These are phyloP conservation scores for Saccharum spontaneum DNA, from an alignment of 176 grass and related monocot genomes.

Conservation along the genomic window DNA sequence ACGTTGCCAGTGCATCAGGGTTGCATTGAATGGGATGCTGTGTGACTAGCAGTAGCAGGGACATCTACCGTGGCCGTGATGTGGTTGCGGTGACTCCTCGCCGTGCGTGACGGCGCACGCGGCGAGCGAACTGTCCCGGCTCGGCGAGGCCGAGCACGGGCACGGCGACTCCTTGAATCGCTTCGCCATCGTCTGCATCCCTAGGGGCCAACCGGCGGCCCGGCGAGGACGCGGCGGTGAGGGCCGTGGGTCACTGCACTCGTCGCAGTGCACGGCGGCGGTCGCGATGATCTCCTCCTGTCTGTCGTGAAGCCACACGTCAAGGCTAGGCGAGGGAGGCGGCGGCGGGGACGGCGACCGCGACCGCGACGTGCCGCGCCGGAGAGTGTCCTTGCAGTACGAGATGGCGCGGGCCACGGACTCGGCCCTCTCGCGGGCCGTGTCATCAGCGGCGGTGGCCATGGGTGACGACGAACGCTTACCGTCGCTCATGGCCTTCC, in stretches of 20 bases:
- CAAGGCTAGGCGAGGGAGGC: not conserved
- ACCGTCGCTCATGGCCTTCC: not conserved
- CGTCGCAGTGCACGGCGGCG: not conserved
- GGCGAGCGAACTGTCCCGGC: not conserved
- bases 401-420: slow-evolving; percentile 19
- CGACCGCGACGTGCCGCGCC: not conserved
- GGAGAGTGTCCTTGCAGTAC: slow-evolving; percentile 34
- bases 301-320: not conserved
- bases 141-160: not conserved
- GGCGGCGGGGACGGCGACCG: not conserved
- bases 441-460: not conserved
- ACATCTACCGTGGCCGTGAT: not conserved
- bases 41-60: not conserved
- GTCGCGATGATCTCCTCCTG: not conserved
- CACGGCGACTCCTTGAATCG: not conserved
- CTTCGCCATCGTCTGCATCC: not conserved
- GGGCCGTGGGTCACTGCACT: not conserved
- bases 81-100: not conserved
- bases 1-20: not conserved
- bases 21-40: not conserved
- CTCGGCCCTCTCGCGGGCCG: slow-evolving; percentile 9
- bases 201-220: not conserved
- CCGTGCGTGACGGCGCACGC: not conserved
- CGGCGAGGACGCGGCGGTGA: not conserved
- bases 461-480: not conserved